Evolutionary conservation across 1,284 basidiomycete species (phyloP).

Genomic region (Pholiota adiposa): DNA sequence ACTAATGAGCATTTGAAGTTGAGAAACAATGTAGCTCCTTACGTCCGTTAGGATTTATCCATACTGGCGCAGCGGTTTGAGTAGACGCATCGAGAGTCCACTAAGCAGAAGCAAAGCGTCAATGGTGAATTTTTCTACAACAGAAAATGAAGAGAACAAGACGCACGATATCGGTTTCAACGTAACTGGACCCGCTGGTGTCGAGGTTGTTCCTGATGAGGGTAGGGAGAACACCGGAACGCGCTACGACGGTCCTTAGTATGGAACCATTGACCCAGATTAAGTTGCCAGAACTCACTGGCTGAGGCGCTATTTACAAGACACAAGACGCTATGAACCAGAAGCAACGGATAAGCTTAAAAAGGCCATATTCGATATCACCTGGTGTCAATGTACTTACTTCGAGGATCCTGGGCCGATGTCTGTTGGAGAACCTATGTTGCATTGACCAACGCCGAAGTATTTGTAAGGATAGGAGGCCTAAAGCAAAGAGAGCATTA

Average conservation of each 20-base stretch:
- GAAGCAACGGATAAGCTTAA: not conserved
- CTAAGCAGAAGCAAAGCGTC: not conserved
- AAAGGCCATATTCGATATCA: not conserved
- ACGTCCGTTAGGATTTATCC: constrained; percentile 12
- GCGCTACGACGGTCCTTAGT: not conserved
- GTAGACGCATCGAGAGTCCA: constrained; percentile 1
- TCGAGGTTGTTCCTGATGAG: constrained; percentile 1
- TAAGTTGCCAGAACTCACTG: not conserved
- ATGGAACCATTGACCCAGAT: not conserved
- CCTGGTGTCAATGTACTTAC: not conserved
- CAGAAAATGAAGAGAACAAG: not conserved
- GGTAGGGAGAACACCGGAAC: not conserved
- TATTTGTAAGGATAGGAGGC: not conserved
- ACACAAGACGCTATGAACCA: constrained; percentile 4
- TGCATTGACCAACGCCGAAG: constrained; percentile 8
- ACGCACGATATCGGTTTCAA: constrained; percentile 7
- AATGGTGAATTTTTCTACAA: too few relatives aligned
- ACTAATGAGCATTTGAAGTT: too few relatives aligned
- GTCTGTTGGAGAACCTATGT: not conserved
- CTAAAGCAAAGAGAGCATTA: not conserved
- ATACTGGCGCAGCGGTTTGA: constrained; percentile 5
- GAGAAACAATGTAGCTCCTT: not conserved
- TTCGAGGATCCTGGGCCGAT: constrained; percentile 7
- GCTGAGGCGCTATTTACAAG: constrained; percentile 3
- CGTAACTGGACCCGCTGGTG: constrained; percentile 1